Base-by-base conservation (phyloP, 805 yeast species). In the Ogataea angusta region DNA sequence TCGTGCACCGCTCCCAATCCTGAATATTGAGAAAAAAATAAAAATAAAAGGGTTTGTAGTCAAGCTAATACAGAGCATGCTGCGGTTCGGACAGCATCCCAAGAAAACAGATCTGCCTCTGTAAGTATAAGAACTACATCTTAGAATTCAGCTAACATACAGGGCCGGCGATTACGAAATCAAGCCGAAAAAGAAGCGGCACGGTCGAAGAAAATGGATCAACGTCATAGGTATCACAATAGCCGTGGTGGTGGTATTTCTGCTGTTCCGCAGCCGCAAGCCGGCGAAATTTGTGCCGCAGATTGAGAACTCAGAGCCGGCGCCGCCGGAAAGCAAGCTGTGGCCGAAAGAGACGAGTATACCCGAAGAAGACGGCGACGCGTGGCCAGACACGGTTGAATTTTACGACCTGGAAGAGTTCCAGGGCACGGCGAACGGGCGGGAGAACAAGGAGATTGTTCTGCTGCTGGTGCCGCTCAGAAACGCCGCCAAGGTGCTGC, bases 401-500 rank as follows among this genome's bases (percentile, higher is more conserved):
- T 69, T 63, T 42, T 83, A 78, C 53, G 91, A 85, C 52, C 66
- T 85, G 49, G 69, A 69, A 42, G 70, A 76, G 28, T 84, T 69
- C 53, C 64, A 59, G 34, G 90, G 89, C 2, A 49, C 72, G 1
- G 54, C 69, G 2, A 64, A 69, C 29, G 88, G 85, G 12, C 60
- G 59, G 12, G 54, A 49, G 7, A 60, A 71, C 13, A 75, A 78
- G 10, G 95, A 87, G 47, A 75, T 79, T 34, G 78, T 87, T 10
- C 64, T 87, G 41, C 64, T 88, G 37, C 70, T 82, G 46, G 74
- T 87, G 55, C 96, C 96, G 8, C 65, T 87, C 46, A 70, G 95
- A 62, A 82, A 87, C 54, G 95, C 95, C 0, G 84, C 77, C 52
- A 69, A 73, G 21, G 90, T 85, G 15, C 64, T 87, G 46, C 89